Base-by-base conservation (phyloP, 345 rosid genomes). In the Linum usitatissimum region DNA sequence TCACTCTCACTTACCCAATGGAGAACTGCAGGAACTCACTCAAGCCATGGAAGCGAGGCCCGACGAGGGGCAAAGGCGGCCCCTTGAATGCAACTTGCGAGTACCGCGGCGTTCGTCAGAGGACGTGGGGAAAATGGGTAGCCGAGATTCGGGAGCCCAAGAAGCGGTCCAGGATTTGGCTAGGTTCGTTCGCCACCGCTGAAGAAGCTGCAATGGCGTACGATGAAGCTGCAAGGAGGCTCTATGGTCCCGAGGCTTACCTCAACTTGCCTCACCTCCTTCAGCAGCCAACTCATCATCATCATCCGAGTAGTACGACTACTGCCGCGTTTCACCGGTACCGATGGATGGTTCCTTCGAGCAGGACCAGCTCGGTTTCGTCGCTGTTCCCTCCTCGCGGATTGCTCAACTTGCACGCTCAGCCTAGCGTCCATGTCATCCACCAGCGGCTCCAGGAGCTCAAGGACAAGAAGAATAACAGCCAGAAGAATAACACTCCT, bases 121-220 rank as follows among this genome's bases (percentile, higher is more conserved):
- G 97, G 64, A 87, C 99, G 0, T 93, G 97, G 99, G 99, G 97
- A 7, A 93, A 93, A 75, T 93, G 94, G 99, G 99, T 90, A 1
- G 97, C 99, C 0, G 97, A 93, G 71, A 90, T 93, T 66, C 78
- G 96, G 53, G 99, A 90, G 73, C 99, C 99, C 0, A 93, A 86
- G 84, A 90, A 84, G 68, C 73, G 99, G 68, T 78, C 87, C 30
- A 77, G 97, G 18, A 86, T 93, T 48, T 90, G 96, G 99, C 70
- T 86, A 45, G 96, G 97, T 21, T 87, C 96, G 62, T 90, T 84
- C 28, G 77, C 97, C 30, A 90, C 96, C 0, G 89, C 96, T 14
- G 95, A 93, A 74, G 97, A 90, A 80, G 97, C 97, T 40, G 92
- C 95, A 71, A 73, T 93, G 91, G 99, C 97, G 18, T 93, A 93